Conservation (phyloP, 805 yeast species). For the Yamadazyma olivae region DNA sequence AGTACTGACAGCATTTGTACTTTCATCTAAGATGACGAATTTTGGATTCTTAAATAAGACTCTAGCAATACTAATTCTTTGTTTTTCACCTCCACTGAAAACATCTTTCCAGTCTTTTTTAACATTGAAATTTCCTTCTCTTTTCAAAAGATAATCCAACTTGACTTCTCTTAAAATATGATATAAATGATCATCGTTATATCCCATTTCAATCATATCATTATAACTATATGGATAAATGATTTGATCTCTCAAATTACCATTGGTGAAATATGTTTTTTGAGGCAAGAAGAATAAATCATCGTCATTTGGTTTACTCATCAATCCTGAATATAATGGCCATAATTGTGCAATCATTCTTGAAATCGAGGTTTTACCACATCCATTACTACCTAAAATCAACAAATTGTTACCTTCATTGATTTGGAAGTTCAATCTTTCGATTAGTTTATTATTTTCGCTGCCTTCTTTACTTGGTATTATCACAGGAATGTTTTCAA, state of each 20-base stretch:
- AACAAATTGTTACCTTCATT: constrained; percentile 63
- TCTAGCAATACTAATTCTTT: constrained; percentile 84
- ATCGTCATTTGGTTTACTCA: constrained; percentile 69
- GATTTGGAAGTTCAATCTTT: constrained; percentile 58
- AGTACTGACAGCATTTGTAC: constrained; percentile 88
- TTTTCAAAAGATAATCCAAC: constrained; percentile 71
- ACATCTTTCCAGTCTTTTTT: constrained; percentile 81
- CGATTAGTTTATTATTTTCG: constrained; percentile 58
- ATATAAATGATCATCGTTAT: constrained; percentile 65
- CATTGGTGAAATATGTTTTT: constrained; percentile 77
- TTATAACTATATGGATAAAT: constrained; percentile 80
- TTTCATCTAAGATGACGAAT: constrained; percentile 84
- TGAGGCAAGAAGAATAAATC: constrained; percentile 83
- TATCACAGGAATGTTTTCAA: constrained; percentile 78
- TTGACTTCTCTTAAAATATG: constrained; percentile 72
- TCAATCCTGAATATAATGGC: constrained; percentile 83
- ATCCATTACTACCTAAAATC: constrained; percentile 83
- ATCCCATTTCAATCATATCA: constrained; percentile 72
- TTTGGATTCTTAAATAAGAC: constrained; percentile 75
- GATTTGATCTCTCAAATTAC: constrained; percentile 86
- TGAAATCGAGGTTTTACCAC: constrained; percentile 86
- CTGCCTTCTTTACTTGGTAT: constrained; percentile 67
- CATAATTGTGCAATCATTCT: constrained; percentile 84
- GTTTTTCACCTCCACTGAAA: constrained; percentile 96
- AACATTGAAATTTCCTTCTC: constrained; percentile 57